Evolutionary conservation across 306 rosid species (phyloP), one percentile per base, ranked within the genome.

Genomic region (Corylus avellana): DNA sequence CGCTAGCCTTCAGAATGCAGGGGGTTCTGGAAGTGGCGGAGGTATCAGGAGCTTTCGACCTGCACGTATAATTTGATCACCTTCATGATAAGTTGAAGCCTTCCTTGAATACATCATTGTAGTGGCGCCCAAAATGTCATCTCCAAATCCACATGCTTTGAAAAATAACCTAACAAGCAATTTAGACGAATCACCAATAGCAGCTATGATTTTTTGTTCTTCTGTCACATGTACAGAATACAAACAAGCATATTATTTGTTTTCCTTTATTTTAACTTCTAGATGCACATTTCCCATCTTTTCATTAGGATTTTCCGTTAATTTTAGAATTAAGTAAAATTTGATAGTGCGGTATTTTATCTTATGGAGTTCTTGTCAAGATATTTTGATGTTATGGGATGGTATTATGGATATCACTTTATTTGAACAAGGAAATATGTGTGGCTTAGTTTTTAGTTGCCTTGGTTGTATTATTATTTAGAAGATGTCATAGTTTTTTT

Each of bases 81-180:
- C 86, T 79, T 85, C 78, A 29, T 75, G 73, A 80, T 47, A 37
- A 75, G 84, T 78, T 55, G 83, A 66, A 61, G 78, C 75, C 51
- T 82, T 74, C 80, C 91, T 82, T 5, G 85, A 77, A 81, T 93
- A 93, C 90, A 87, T 82, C 91, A 93, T 93, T 79, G 93, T 88
- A 4, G 97, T 93, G 76, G 98, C 89, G 58, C 87, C 71, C 88
- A 91, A 80, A 77, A 86, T 77, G 87, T 91, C 97, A 50, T 87
- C 75, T 63, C 93, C 93, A 86, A 90, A 93, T 78, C 98, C 97
- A 85, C 98, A 91, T n/a, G 88, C 91, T 79, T 84, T 73, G 69
- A 93, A 93, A 86, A 93, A 93, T 48, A 83, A 86, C 87, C 97
- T 91, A 87, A 82, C 11, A 75, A 35, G 62, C n/a, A 18, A 18